Conservation (phyloP, 768 basidiomycete genomes). For the Podaxis sp. region DNA sequence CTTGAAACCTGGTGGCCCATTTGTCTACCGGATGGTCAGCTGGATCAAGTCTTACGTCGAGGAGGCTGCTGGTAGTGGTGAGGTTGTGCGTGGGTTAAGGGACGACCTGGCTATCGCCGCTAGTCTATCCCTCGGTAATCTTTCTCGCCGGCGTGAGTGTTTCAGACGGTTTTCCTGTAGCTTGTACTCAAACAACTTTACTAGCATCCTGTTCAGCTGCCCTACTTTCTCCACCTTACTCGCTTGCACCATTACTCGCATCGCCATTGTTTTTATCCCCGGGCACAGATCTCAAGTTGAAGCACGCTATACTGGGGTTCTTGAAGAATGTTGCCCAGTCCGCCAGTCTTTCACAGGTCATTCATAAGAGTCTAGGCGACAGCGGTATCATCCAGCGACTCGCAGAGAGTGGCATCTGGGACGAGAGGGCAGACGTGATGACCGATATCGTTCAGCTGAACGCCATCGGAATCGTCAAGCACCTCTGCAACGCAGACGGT, state of each 20-base stretch:
- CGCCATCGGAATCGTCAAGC: slow-evolving; percentile 86
- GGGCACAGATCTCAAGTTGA: slow-evolving; percentile 69
- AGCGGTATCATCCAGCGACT: slow-evolving; percentile 63
- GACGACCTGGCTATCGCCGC: slow-evolving; percentile 86
- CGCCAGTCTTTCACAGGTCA: slow-evolving; percentile 48
- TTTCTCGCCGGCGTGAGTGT: slow-evolving; percentile 66
- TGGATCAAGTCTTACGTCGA: slow-evolving; percentile 66
- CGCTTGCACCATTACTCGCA: slow-evolving; percentile 56
- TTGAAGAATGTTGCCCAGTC: slow-evolving; percentile 83
- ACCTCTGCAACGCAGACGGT: slow-evolving; percentile 79
- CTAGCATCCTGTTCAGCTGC: slow-evolving; percentile 56
- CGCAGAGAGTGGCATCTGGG: slow-evolving; percentile 62
- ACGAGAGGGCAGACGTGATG: slow-evolving; percentile 67
- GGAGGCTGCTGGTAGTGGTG: slow-evolving; percentile 27
- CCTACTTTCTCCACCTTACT: slow-evolving; percentile 61
- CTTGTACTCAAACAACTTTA: slow-evolving; percentile 5
- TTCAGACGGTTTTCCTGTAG: background rate
- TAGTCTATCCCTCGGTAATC: slow-evolving; percentile 75
- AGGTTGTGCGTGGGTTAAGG: slow-evolving; percentile 22
- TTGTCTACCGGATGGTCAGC: slow-evolving; percentile 67
- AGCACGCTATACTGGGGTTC: slow-evolving; percentile 85
- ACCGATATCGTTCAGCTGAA: slow-evolving; percentile 83
- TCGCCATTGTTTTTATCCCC: slow-evolving; percentile 52
- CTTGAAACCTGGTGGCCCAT: slow-evolving; percentile 57
- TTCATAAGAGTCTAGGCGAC: slow-evolving; percentile 55